A percentile compares a stretch with the other conserved stretches of the same genome.
These are phyloP conservation scores for Saturnispora silvae DNA, from an alignment of 805 yeast genomes.

Conservation along the genomic window DNA sequence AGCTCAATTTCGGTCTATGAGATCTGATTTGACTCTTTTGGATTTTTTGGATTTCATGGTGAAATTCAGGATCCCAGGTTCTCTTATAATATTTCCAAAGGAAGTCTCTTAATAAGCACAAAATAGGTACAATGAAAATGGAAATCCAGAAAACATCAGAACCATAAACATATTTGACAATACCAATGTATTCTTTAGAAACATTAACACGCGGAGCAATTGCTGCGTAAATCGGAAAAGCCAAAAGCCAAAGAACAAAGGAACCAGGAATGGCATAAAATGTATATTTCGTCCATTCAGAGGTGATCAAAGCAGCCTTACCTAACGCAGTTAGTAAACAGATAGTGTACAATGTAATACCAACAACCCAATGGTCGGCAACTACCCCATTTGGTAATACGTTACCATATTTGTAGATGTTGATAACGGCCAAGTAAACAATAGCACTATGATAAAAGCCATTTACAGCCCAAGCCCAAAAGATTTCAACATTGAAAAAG, in stretches of 20 bases:
- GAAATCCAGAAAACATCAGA: conserved; percentile 77
- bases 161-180: conserved; percentile 64
- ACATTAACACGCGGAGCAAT: conserved; percentile 78
- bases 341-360: conserved; percentile 78
- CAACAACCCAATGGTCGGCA: conserved; percentile 92
- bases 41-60: conserved; percentile 92
- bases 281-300: conserved; percentile 92
- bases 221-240: conserved; percentile 79
- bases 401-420: conserved; percentile 60
- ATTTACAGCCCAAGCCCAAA: conserved; percentile 96
- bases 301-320: conserved; percentile 86
- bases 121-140: conserved; percentile 58
- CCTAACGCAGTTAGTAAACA: conserved; percentile 85
- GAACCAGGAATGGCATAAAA: conserved; percentile 93
- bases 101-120: conserved; percentile 79
- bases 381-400: conserved; percentile 55
- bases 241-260: conserved; percentile 66
- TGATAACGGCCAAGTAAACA: conserved; percentile 61
- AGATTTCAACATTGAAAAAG: conserved; percentile 82
- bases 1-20: conserved; percentile 91
- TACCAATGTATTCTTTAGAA: conserved; percentile 78
- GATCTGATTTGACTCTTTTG: conserved; percentile 92
- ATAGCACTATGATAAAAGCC: conserved; percentile 92
- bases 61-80: conserved; percentile 82
- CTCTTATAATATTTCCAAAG: conserved; percentile 92